Conservation (phyloP, 768 basidiomycete genomes). For the Gymnopilus dilepis region DNA sequence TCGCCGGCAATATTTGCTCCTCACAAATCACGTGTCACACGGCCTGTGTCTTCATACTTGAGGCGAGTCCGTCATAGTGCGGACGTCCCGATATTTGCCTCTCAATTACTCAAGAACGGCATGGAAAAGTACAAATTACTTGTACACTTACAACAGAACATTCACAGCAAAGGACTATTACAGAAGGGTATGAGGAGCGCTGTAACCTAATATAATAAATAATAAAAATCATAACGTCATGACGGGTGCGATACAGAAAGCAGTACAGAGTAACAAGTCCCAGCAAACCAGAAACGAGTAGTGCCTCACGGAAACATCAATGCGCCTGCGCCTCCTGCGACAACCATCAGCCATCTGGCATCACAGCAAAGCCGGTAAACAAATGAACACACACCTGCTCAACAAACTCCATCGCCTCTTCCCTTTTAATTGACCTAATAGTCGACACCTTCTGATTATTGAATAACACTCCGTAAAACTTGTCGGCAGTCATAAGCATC, state of each 20-base stretch:
- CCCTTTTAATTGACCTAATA: constrained; percentile 83
- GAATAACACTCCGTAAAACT: constrained; percentile 97
- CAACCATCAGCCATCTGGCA: not conserved
- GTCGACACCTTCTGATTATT: constrained; percentile 95
- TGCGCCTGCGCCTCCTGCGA: constrained; percentile 39
- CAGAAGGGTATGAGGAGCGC: not conserved
- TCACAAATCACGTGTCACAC: not conserved
- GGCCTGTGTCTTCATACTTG: constrained; percentile 1
- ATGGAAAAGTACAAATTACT: not conserved
- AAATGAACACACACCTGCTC: constrained; percentile 68
- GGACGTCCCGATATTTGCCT: not conserved
- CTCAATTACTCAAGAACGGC: not conserved
- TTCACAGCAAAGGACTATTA: not conserved
- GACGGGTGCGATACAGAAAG: not conserved
- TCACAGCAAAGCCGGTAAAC: not conserved
- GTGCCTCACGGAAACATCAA: constrained; percentile 15
- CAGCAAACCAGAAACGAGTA: constrained; percentile 9
- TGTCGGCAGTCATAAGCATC: constrained; percentile 94
- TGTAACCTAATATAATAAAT: constrained; percentile 10
- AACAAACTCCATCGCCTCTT: constrained; percentile 94
- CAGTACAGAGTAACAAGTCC: constrained; percentile 10
- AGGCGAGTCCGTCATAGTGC: not conserved
- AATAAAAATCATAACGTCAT: constrained; percentile 4
- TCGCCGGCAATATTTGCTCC: not conserved
- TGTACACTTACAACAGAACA: constrained; percentile 5